Evolutionary conservation across 176 grass and related monocot genomes (phyloP), one percentile per base, ranked within the genome.

Genomic region (Themeda triandra): DNA sequence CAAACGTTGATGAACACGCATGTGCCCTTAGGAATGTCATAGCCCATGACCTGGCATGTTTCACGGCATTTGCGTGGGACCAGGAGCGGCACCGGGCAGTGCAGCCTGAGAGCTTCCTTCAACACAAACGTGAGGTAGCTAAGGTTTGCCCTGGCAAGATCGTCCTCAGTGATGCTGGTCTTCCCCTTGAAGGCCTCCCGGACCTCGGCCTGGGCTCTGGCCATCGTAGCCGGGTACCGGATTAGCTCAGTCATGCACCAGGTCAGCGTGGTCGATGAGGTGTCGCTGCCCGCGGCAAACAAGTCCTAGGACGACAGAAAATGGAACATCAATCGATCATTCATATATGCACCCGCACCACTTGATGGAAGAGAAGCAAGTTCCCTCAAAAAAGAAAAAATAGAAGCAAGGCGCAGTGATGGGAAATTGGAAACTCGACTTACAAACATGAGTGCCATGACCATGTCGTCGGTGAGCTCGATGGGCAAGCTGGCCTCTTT

Each of bases 21-120:
- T 0, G 71, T 75, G 30, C 58, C 70, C 70, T 75, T 36, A 7
- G 81, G 58, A 0, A 83, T n/a, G 6, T 75, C 81, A 8, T 83
- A 83, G 29, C 81, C 70, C 58, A 83, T 83, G 19, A 74, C 36
- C 40, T 37, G 36, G 81, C 81, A 83, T 1, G 28, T n/a, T 27
- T 75, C 58, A 12, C 41, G 59, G 21, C 41, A 37, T 10, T 51
- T 27, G 1, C 81, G 29, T 1, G 30, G 82, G 13, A 36, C 0
- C 2, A 84, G 59, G 30, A 51, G 4, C 0, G 71, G 71, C 0
- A 13, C 1, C 0, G 40, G 71, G 1, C 13, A 13, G 42, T 76
- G 82, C 71, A 84, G 10, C 60, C 82, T 36, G 2, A 84, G 30
- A 0, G 23, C 29, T 17, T 75, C 70, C 5, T 83, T 83, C 58